Conservation (phyloP, 768 basidiomycete genomes). For the Boletus tylopilopsis region DNA sequence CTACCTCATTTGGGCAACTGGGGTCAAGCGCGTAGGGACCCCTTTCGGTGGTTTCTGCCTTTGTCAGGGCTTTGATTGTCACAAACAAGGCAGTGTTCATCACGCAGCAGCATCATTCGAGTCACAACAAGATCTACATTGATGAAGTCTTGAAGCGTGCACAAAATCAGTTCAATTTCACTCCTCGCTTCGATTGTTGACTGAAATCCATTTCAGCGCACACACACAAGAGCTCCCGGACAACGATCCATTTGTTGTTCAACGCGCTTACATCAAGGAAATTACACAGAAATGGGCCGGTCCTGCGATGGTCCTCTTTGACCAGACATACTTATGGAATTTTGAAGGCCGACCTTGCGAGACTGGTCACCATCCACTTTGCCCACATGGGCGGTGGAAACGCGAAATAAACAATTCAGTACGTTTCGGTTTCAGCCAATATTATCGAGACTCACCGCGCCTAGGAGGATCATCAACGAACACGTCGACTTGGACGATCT, state of each 20-base stretch:
- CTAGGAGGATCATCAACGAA: slow-evolving; percentile 63
- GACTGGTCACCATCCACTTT: slow-evolving; percentile 50
- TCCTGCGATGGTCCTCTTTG: slow-evolving; percentile 47
- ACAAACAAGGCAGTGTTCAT: too few species aligned
- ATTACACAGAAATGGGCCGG: slow-evolving; percentile 45
- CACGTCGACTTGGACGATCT: slow-evolving; percentile 85
- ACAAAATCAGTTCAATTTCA: slow-evolving; percentile 36
- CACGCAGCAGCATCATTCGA: too few species aligned
- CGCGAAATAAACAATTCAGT: slow-evolving; percentile 48
- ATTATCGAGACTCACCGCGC: background rate
- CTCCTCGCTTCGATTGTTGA: background rate
- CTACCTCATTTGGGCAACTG: too few species aligned
- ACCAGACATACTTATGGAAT: slow-evolving; percentile 33
- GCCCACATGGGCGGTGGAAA: slow-evolving; percentile 47
- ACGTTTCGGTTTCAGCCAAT: too few species aligned
- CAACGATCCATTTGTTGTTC: slow-evolving; percentile 61
- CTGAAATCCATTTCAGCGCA: slow-evolving; percentile 39
- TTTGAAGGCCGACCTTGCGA: slow-evolving; percentile 37
- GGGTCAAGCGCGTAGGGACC: too few species aligned
- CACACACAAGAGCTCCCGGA: slow-evolving; percentile 69
- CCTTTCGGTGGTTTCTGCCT: too few species aligned
- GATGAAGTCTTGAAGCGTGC: slow-evolving; percentile 50
- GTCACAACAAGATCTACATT: slow-evolving; percentile 36
- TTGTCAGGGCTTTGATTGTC: too few species aligned
- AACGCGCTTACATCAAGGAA: slow-evolving; percentile 43